These are phyloP conservation scores for Rubia occidens DNA, from an alignment of 305 asterid genomes.

Conservation along the genomic window DNA sequence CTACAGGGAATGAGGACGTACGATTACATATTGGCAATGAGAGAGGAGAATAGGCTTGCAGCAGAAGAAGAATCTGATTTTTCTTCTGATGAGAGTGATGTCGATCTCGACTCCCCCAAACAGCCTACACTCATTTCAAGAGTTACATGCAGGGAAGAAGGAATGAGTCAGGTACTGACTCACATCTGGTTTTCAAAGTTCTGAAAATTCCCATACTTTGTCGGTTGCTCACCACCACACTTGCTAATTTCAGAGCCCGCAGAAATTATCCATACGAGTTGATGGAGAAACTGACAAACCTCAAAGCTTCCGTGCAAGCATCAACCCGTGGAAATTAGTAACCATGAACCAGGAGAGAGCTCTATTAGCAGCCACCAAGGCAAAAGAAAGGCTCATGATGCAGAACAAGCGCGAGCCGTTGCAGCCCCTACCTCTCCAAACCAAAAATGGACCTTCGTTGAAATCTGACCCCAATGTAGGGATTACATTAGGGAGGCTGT, in stretches of 20 bases:
- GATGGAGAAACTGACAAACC: conserved; percentile 49
- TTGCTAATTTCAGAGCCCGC: conserved; percentile 39
- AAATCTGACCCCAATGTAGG: conserved; percentile 11
- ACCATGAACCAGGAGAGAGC: conserved; percentile 77
- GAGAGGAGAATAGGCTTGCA: conserved; percentile 56
- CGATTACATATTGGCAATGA: conserved; percentile 89
- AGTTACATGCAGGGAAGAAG: conserved; percentile 35
- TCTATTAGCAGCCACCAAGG: conserved; percentile 56
- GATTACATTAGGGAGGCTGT: conserved; percentile 25
- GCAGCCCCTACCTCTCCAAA: conserved; percentile 74
- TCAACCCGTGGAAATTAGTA: conserved; percentile 89
- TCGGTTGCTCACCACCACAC: neutral
- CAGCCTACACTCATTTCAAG: conserved; percentile 39
- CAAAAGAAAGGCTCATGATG: conserved; percentile 55
- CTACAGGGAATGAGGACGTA: conserved; percentile 89
- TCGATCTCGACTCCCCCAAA: conserved; percentile 46
- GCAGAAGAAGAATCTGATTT: conserved; percentile 76
- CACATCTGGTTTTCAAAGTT: neutral
- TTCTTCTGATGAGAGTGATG: conserved; percentile 42
- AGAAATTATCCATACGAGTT: conserved; percentile 61
- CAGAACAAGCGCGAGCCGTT: conserved; percentile 33
- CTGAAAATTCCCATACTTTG: neutral
- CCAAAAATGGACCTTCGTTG: conserved; percentile 46
- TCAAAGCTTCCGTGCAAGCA: conserved; percentile 71
- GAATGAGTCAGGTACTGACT: conserved; percentile 39